Evolutionary conservation across 176 grass and related monocot genomes (phyloP).

Genomic region (Neostapfia colusana): DNA sequence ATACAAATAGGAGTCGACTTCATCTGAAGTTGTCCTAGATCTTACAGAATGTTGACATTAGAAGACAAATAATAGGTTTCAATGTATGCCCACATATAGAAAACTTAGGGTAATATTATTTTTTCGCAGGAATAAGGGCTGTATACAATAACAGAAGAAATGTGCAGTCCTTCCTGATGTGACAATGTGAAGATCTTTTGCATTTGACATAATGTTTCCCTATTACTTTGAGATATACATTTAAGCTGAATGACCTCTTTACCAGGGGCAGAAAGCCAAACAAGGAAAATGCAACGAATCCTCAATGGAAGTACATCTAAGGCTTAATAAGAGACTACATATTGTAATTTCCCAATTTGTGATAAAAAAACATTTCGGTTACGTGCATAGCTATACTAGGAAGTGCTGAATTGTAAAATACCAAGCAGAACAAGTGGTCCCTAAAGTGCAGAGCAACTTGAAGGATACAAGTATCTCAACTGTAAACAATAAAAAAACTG

Average conservation of each 20-base stretch:
- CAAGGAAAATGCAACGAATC: no score
- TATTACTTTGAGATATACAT: neutral
- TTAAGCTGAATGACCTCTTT: no score
- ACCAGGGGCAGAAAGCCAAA: no score
- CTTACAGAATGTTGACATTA: neutral
- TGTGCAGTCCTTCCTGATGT: constrained; percentile 22
- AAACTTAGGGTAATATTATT: neutral
- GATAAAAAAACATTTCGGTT: constrained; percentile 6
- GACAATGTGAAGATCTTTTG: neutral
- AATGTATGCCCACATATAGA: neutral
- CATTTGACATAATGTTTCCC: neutral
- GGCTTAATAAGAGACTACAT: neutral
- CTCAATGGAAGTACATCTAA: no score
- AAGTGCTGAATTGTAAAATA: constrained; percentile 3
- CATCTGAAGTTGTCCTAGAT: constrained; percentile 14
- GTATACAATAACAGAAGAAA: neutral
- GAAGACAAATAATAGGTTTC: constrained; percentile 10
- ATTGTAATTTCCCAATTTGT: constrained; percentile 6
- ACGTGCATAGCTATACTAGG: neutral
- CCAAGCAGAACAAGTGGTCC: neutral
- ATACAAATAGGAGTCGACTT: neutral
- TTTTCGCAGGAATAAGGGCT: neutral
- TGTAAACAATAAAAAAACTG: neutral
- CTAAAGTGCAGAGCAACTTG: neutral
- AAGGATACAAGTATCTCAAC: neutral